Evolutionary conservation across 2,329 filamentous ascomycete species (phyloP), one percentile per base, ranked within the genome.

Genomic region (Aspergillus glaucus): DNA sequence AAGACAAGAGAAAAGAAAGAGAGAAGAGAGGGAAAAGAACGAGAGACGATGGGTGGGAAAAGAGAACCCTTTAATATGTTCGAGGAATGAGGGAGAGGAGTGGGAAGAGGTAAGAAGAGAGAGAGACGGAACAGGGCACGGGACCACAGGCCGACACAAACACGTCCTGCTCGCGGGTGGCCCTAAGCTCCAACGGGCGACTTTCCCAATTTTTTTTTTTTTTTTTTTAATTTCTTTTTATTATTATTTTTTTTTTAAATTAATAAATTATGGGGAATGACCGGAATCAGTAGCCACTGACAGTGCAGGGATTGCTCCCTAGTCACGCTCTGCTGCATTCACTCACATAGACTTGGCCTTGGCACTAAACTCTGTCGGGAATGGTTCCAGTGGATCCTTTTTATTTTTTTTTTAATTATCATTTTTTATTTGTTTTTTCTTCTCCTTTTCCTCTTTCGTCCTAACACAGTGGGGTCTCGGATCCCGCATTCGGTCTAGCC

Each of bases 11-110:
- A 52, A 52, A 51, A 50, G 52, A 55, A 56, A 50, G 45, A 53
- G 47, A 56, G 50, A 55, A 50, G 17, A 19, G 19, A 48, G 43
- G 43, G 45, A 54, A 48, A 48, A 30, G 3, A 47, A 55, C 47
- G 44, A 51, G 53, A 45, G 48, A 45, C 43, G 50, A 54, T 51
- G 51, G 53, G 55, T 48, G 58, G 53, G 63, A 60, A 61, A 55
- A 62, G 64, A 57, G 63, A 59, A 56, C 58, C 59, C 59, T 62
- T 65, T 66, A 65, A 66, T 65, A 67, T 65, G 57, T 58, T 50
- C 50, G 55, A 54, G 53, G 56, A 55, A 55, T 52, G 50, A 47
- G 54, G 51, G 54, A 59, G 53, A 53, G 55, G 50, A 58, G 54
- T 56, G 54, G 49, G 47, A 46, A 49, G 55, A 58, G 58, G 60